phyloP scores from a whole-genome alignment of 768 basidiomycete genomes.

The Tulasnella sp. region DNA sequence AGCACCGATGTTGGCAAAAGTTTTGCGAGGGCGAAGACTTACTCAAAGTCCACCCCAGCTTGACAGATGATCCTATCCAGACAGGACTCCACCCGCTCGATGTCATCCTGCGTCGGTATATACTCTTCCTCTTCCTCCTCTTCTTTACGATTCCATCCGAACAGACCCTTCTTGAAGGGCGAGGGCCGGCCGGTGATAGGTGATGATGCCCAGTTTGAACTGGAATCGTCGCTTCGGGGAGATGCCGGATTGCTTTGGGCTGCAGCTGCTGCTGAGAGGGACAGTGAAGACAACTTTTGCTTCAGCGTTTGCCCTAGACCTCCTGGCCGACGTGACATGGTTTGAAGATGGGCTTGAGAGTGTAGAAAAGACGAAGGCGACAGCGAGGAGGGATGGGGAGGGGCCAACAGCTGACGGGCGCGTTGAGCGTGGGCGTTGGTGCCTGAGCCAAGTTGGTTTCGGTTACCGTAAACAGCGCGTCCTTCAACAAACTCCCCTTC shows the following conservation, averaged over 20 bases:
- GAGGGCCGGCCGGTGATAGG: background rate
- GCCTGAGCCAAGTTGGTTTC: background rate
- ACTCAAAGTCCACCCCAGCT: constrained; percentile 89
- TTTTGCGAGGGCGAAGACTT: constrained; percentile 32
- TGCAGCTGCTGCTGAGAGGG: constrained; percentile 27
- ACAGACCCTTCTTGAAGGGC: constrained; percentile 22
- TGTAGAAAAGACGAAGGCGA: background rate
- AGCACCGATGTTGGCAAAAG: background rate
- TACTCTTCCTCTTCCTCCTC: constrained; percentile 34
- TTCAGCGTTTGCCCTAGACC: constrained; percentile 26
- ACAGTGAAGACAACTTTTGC: constrained; percentile 31
- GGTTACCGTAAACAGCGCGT: constrained; percentile 4
- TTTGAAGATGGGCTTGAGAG: background rate
- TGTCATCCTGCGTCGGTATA: constrained; percentile 18
- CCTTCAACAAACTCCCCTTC: constrained; percentile 1
- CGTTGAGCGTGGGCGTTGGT: constrained; percentile 7
- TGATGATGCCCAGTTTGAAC: constrained; percentile 9
- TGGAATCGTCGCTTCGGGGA: constrained; percentile 30
- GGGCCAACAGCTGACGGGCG: background rate
- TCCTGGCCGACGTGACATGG: constrained; percentile 10
- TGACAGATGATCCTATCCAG: constrained; percentile 75
- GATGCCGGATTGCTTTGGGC: constrained; percentile 21
- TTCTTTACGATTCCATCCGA: constrained; percentile 12
- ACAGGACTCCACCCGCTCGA: constrained; percentile 53
- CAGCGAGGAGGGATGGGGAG: background rate